These are phyloP conservation scores for Candida qinlingensis DNA, from an alignment of 805 yeast genomes.

Conservation along the genomic window DNA sequence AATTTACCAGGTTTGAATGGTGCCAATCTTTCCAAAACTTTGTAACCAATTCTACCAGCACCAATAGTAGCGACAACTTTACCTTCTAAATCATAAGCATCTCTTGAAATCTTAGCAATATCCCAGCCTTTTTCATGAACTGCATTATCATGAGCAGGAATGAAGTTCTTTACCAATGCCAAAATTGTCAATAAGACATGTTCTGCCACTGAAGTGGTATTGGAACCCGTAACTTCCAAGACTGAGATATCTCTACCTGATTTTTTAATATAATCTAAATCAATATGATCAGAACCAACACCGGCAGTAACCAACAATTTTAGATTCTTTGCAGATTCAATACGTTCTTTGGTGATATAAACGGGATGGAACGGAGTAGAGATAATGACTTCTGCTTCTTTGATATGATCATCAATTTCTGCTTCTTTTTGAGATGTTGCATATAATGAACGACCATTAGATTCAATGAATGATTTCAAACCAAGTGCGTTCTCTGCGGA, in stretches of 20 bases:
- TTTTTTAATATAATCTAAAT: conserved; percentile 56
- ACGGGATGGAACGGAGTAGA: conserved; percentile 85
- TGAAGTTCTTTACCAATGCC: conserved; percentile 67
- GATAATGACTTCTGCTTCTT: conserved; percentile 70
- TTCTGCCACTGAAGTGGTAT: conserved; percentile 76
- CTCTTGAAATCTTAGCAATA: conserved; percentile 70
- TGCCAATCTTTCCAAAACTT: conserved; percentile 64
- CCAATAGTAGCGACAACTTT: conserved; percentile 79
- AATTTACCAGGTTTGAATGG: conserved; percentile 74
- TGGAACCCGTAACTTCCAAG: conserved; percentile 78
- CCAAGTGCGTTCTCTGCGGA: conserved; percentile 75
- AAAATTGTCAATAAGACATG: conserved; percentile 73
- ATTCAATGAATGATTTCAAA: conserved; percentile 55
- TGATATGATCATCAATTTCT: conserved; percentile 57
- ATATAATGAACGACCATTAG: conserved; percentile 60
- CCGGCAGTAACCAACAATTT: conserved; percentile 75
- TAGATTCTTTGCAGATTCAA: conserved; percentile 64
- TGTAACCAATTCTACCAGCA: conserved; percentile 76
- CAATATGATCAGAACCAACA: conserved; percentile 80
- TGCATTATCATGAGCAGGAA: conserved; percentile 72
- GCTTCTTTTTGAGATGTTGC: conserved; percentile 69
- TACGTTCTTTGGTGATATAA: conserved; percentile 61
- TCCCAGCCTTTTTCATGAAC: conserved; percentile 56
- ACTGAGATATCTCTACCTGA: conserved; percentile 60
- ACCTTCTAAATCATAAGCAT: conserved; percentile 69